Evolutionary conservation across 768 basidiomycete genomes (phyloP).

Genomic region (Auricularia auricula-judae): DNA sequence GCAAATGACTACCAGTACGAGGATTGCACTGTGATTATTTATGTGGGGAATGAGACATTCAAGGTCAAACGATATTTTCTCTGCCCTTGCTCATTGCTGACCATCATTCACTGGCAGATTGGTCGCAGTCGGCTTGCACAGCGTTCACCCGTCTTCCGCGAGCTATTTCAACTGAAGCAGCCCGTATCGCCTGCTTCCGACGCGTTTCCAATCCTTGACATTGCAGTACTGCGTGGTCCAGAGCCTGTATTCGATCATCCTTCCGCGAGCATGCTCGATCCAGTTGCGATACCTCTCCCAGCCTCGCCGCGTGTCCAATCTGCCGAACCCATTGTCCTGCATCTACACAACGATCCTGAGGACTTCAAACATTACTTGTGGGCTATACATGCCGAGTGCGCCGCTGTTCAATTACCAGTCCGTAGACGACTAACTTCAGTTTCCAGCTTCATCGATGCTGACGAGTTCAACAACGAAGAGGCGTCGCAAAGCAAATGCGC

Average conservation of each 20-base stretch:
- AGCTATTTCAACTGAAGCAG: background rate
- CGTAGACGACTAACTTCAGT: background rate
- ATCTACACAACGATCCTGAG: background rate
- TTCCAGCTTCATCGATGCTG: background rate
- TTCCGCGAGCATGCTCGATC: no score
- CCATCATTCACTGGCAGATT: background rate
- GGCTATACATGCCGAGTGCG: background rate
- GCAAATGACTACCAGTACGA: background rate
- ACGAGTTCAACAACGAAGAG: background rate
- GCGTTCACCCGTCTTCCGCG: background rate
- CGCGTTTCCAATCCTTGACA: background rate
- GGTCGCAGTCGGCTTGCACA: background rate
- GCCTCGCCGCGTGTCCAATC: no score
- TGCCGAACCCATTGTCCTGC: background rate
- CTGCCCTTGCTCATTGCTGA: background rate
- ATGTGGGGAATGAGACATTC: background rate
- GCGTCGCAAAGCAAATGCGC: background rate
- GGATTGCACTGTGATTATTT: background rate
- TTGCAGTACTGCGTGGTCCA: no score
- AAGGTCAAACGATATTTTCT: background rate
- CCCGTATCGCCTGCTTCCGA: background rate
- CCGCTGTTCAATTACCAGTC: background rate
- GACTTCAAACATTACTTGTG: background rate
- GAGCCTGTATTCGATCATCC: no score
- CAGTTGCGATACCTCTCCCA: no score